Evolutionary conservation across 2,329 filamentous ascomycete species (phyloP).

Genomic region (Emmonsiellopsis sp.): DNA sequence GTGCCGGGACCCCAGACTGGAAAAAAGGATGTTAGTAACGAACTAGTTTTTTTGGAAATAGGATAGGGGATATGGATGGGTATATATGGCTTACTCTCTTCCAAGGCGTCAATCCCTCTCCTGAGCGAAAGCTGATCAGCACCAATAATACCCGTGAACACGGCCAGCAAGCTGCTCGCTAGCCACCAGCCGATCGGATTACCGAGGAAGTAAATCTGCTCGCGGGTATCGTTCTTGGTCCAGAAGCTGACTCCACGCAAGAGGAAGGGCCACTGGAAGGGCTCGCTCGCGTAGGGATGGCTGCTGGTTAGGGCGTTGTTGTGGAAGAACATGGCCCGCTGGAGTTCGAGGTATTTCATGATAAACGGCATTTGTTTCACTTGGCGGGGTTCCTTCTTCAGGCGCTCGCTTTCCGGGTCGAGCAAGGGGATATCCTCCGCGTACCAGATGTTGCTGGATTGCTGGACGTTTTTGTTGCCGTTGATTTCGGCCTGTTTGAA

Average conservation of each 20-base stretch:
- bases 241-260: constrained; percentile 97
- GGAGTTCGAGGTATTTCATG: constrained; percentile 90
- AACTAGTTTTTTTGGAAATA: not conserved
- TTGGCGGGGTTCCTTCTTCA: constrained; percentile 65
- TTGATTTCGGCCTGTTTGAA: constrained; percentile 99
- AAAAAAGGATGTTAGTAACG: constrained; percentile 16
- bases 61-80: not conserved
- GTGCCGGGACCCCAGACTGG: constrained; percentile 55
- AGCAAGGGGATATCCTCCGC: constrained; percentile 85
- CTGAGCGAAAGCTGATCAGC: constrained; percentile 91
- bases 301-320: constrained; percentile 97
- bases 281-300: constrained; percentile 89
- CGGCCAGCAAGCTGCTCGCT: constrained; percentile 79
- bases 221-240: constrained; percentile 88
- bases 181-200: constrained; percentile 98
- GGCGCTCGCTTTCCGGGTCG: constrained; percentile 60
- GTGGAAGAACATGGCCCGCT: constrained; percentile 98
- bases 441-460: constrained; percentile 89
- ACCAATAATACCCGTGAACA: constrained; percentile 83
- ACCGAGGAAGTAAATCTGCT: constrained; percentile 97
- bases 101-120: constrained; percentile 85
- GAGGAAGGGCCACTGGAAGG: constrained; percentile 96
- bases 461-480: constrained; percentile 89
- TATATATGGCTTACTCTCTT: constrained; percentile 63
- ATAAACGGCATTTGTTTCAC: constrained; percentile 82